Conservation (phyloP, 2,329 filamentous ascomycete genomes). For the Nigrospora osmanthi region DNA sequence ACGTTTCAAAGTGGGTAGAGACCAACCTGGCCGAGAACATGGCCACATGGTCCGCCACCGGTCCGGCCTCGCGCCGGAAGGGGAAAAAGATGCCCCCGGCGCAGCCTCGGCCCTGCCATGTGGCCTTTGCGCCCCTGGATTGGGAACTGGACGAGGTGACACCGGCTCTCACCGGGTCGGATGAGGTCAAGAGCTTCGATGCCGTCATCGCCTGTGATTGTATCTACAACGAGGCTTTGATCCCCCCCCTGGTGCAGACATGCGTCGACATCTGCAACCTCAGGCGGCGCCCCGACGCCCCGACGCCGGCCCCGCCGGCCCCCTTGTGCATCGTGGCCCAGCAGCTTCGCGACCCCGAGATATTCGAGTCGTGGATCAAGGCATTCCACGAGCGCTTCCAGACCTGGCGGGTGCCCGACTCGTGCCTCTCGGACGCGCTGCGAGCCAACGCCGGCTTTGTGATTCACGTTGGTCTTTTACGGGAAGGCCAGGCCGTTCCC, state of each 20-base stretch:
- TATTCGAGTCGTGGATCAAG: slow-evolving; percentile 75
- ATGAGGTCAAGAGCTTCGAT: slow-evolving; percentile 48
- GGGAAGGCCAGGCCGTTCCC: slow-evolving; percentile 4
- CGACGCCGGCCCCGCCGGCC: slow-evolving; percentile 23
- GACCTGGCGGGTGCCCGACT: slow-evolving; percentile 69
- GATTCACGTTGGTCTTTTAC: slow-evolving; percentile 69
- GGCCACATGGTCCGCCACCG: slow-evolving; percentile 4
- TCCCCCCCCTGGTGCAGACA: slow-evolving; percentile 74
- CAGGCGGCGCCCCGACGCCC: slow-evolving; percentile 27
- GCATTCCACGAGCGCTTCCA: slow-evolving; percentile 60
- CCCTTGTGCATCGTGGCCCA: slow-evolving; percentile 79
- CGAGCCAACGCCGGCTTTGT: slow-evolving; percentile 66
- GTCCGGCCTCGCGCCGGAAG: slow-evolving; percentile 9
- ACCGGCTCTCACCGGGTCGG: slow-evolving; percentile 27
- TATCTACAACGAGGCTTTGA: slow-evolving; percentile 85
- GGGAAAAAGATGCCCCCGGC: slow-evolving; percentile 7
- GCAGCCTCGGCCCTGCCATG: slow-evolving; percentile 19
- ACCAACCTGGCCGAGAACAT: slow-evolving; percentile 65
- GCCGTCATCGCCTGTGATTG: slow-evolving; percentile 82
- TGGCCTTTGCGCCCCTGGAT: slow-evolving; percentile 60
- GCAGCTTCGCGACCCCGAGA: slow-evolving; percentile 76
- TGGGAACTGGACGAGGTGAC: slow-evolving; percentile 67
- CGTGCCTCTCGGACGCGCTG: slow-evolving; percentile 50
- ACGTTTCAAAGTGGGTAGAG: slow-evolving; percentile 69
- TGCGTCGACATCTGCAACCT: slow-evolving; percentile 68